Base-by-base conservation (phyloP, 106 monocot species). In the Cymbidium sinense region DNA sequence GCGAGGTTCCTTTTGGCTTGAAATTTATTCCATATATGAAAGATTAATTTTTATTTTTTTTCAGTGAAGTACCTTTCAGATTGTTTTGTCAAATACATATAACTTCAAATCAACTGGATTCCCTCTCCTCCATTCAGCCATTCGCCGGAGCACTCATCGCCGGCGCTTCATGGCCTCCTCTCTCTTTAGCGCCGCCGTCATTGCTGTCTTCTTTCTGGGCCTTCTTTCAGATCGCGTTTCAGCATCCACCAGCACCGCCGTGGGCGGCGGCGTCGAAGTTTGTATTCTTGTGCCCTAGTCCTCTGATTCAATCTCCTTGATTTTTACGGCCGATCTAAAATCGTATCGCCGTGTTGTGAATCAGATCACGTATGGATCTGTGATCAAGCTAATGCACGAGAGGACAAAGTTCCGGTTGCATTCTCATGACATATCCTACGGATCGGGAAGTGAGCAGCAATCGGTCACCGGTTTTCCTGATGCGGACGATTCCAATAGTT, bases 361-460 rank as follows among this genome's bases (percentile, higher is more conserved):
- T 50, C 76, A 96, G 96, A 76, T 93, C 25, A 91, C 96, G 21
- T 96, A 85, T 81, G 91, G 96, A 41, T 80, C 81, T 10, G 86
- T 81, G 75, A 79, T 96, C 23, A 96, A 96, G 81, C 77, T 93
- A 85, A 91, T 90, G 93, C 96, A 96, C 43, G 91, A 93, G 84
- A 96, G 47, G 82, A 91, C 89, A 9, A 96, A 88, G 82, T 88
- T 88, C 50, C 82, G 96, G 28, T 52, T 96, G 83, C 96, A 96
- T 76, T 96, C 96, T 28, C 93, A 93, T 75, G 89, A 96, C 3
- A 91, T 96, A 74, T 91, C 93, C 2, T 96, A 96, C 75, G 96
- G 93, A 74, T 89, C 96, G 4, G 96, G 96, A 3, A 96, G 96
- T 43, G 96, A 93, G 28, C 96, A 93, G 82, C 93, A 93, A 76